A percentile compares a stretch with the other conserved stretches of the same genome.
These are phyloP conservation scores for Ogataea pini DNA, from an alignment of 805 yeast genomes.

Conservation along the genomic window DNA sequence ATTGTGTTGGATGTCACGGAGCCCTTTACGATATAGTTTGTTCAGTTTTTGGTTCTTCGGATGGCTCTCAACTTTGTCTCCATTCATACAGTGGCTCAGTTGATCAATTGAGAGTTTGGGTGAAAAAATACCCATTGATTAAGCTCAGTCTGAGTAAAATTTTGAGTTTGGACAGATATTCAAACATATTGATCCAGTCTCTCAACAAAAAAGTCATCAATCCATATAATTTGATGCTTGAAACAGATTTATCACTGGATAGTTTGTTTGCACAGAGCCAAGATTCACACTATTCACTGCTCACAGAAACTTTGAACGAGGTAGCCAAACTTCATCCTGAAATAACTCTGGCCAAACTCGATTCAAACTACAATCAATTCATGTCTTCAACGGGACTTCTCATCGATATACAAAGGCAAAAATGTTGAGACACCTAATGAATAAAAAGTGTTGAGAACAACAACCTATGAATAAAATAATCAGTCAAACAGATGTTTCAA, in stretches of 20 bases:
- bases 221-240: slow-evolving; percentile 42
- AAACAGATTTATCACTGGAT: slow-evolving; percentile 50
- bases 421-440: not conserved
- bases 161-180: slow-evolving; percentile 26
- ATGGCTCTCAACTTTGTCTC: slow-evolving; percentile 48
- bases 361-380: slow-evolving; percentile 14
- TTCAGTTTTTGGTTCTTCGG: slow-evolving; percentile 15
- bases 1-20: slow-evolving; percentile 83
- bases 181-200: slow-evolving; percentile 15
- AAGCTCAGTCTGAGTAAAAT: slow-evolving; percentile 33
- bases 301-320: slow-evolving; percentile 12
- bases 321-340: slow-evolving; percentile 5
- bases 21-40: slow-evolving; percentile 47
- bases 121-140: slow-evolving; percentile 42
- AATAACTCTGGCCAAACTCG: slow-evolving; percentile 11
- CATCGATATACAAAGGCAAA: not conserved
- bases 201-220: slow-evolving; percentile 32
- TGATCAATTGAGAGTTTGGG: slow-evolving; percentile 61
- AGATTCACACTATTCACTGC: slow-evolving; percentile 13
- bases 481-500: slow-evolving; percentile 6
- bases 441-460: no score
- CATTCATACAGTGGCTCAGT: slow-evolving; percentile 87
- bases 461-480: not conserved
- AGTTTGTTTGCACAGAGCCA: slow-evolving; percentile 13
- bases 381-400: not conserved